These are phyloP conservation scores for Paraurostyla sp. DNA, from an alignment of 73 alveolate species.

Conservation along the genomic window DNA sequence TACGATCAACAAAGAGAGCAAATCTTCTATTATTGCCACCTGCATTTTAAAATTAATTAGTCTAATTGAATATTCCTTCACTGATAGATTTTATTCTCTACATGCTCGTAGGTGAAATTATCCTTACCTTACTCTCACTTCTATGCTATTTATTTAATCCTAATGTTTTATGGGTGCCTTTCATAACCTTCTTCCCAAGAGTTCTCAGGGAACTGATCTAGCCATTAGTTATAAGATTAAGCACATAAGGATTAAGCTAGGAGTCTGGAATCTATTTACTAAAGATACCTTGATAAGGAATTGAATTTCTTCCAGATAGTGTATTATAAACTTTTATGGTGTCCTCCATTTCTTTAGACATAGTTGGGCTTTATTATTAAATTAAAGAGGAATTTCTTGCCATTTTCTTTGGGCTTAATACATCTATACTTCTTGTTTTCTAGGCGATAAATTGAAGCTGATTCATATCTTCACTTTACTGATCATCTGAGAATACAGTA, in stretches of 20 bases:
- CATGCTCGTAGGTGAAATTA: background rate
- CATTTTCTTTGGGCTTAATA: background rate
- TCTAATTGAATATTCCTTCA: background rate
- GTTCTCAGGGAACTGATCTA: background rate
- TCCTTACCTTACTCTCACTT: background rate
- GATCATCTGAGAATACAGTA: background rate
- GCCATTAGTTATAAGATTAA: conserved; percentile 5
- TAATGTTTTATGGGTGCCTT: background rate
- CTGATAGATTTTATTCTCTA: background rate
- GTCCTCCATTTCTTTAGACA: background rate
- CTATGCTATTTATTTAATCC: background rate
- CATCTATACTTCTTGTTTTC: conserved; percentile 16
- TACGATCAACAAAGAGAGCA: background rate
- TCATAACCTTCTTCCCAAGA: conserved; percentile 9
- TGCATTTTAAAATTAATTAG: no score
- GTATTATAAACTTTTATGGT: background rate
- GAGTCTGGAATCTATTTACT: background rate
- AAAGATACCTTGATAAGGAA: background rate
- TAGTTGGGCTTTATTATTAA: background rate
- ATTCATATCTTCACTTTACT: background rate
- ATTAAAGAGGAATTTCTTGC: background rate
- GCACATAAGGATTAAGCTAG: background rate
- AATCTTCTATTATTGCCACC: background rate
- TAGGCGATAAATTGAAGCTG: background rate
- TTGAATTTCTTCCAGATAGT: background rate